Evolutionary conservation across 495 filamentous ascomycete species (phyloP).

Genomic region (Podospora comata): DNA sequence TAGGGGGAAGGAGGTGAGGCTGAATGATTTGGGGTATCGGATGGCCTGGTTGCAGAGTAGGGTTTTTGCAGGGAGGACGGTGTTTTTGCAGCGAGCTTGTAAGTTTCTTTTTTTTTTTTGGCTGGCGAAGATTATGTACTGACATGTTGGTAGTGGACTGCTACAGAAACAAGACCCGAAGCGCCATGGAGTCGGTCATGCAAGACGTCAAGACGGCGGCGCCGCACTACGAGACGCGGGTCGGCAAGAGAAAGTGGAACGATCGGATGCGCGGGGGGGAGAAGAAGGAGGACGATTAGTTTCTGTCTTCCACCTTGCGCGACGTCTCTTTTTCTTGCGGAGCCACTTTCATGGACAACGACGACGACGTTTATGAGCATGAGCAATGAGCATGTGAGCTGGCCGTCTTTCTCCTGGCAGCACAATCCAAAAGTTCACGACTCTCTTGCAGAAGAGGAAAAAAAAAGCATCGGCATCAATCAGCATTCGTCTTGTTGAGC

Average conservation of each 20-base stretch:
- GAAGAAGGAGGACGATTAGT: conserved; percentile 34
- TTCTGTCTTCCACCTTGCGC: background rate
- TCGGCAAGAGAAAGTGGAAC: conserved; percentile 80
- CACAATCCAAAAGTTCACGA: too few species aligned
- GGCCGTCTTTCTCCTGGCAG: too few species aligned
- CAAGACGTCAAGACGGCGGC: conserved; percentile 68
- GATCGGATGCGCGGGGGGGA: conserved; percentile 54
- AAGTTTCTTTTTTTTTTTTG: conserved; percentile 44
- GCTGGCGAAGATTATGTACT: background rate
- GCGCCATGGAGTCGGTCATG: conserved; percentile 68
- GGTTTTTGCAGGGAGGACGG: conserved; percentile 74
- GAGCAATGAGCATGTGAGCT: too few species aligned
- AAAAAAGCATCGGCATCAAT: too few species aligned
- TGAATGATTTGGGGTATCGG: conserved; percentile 91
- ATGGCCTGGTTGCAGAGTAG: conserved; percentile 95
- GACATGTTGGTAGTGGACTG: conserved; percentile 66
- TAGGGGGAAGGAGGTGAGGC: conserved; percentile 71
- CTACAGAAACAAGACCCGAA: conserved; percentile 89
- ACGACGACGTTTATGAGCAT: background rate
- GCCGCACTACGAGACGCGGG: conserved; percentile 83
- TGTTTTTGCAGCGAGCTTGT: conserved; percentile 93
- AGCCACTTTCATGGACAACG: background rate
- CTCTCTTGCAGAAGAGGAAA: too few species aligned
- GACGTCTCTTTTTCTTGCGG: too few species aligned
- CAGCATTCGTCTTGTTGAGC: background rate